A percentile compares a stretch with the other conserved stretches of the same genome.
Conservation (phyloP, 768 basidiomycete genomes). For the Astraeus odoratus region DNA sequence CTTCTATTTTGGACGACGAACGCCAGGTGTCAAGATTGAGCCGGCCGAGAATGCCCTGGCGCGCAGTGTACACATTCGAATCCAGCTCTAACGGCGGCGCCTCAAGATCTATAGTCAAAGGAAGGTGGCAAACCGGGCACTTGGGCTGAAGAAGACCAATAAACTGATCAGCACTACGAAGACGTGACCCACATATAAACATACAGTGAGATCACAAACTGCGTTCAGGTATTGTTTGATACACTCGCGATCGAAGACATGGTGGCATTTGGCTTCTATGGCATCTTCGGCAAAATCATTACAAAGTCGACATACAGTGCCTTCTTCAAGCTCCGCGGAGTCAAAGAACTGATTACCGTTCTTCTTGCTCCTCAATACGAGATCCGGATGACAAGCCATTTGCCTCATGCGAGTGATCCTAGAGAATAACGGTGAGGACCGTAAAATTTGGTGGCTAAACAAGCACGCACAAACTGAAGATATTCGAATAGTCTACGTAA, state of each 20-base stretch:
- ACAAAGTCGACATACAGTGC: conserved; percentile 89
- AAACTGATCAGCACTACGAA: neutral
- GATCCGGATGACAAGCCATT: conserved; percentile 93
- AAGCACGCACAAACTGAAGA: conserved; percentile 64
- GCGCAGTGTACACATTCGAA: conserved; percentile 38
- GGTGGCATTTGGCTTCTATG: conserved; percentile 86
- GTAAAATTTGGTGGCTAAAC: neutral
- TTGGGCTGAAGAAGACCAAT: conserved; percentile 48
- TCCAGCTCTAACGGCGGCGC: conserved; percentile 85
- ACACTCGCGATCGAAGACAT: conserved; percentile 95
- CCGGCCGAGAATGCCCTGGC: conserved; percentile 92
- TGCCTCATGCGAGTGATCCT: conserved; percentile 94
- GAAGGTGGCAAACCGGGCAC: conserved; percentile 92
- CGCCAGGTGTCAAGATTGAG: conserved; percentile 87
- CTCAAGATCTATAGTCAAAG: conserved; percentile 93
- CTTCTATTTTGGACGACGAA: conserved; percentile 97
- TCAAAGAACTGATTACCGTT: conserved; percentile 57
- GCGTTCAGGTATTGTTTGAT: conserved; percentile 88
- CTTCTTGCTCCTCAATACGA: conserved; percentile 83
- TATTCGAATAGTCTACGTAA: conserved; percentile 74
- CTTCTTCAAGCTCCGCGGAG: conserved; percentile 56
- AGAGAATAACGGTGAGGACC: neutral
- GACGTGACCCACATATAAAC: conserved; percentile 16
- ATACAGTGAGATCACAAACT: conserved; percentile 55
- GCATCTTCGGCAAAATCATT: conserved; percentile 97